Evolutionary conservation across 352 stramenopile species (phyloP), one percentile per base, ranked within the genome.

Genomic region (Phytophthora sansomeana): DNA sequence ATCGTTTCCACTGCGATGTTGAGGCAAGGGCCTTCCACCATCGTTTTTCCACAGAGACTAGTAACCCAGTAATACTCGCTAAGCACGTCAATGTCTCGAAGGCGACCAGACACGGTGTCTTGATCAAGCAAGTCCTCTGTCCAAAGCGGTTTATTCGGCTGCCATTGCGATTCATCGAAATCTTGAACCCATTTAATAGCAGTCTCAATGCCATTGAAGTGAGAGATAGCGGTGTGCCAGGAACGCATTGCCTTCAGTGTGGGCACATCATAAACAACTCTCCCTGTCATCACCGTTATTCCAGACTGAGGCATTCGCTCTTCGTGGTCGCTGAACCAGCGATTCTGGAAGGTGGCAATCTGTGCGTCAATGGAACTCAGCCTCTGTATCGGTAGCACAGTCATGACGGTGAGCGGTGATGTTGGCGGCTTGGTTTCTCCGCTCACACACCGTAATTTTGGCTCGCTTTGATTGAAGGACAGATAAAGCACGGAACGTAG

Each of bases 301-400:
- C 9, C 43, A 24, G 35, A 1, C 4, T 49, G 33, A 8, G 26
- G 19, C n/a, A 50, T 63, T 21, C 46, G 14, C 5, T 14, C 5
- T 55, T 60, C 56, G 17, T 63, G 56, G 10, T 50, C 33, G 16
- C 44, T 63, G 24, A 48, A 63, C 19, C 32, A 63, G 2, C 56
- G 35, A 41, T 51, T 63, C 19, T 55, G 44, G n/a, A 56, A 63
- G 11, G 24, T 47, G 1, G 24, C 32, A 32, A 63, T 52, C 21
- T 56, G 43, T 4, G 35, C 24, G 3, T 63, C 32, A 17, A 19
- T 55, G 2, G 33, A n/a, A 39, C 48, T 8, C 0, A 63, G 29
- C 13, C 16, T 50, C 17, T 16, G 8, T 8, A 29, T n/a, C n/a
- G 38, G 51, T 10, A 50, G 11, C 5, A 42, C 28, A 6, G 26